Base-by-base conservation (phyloP, 495 filamentous ascomycete genomes). In the Aspergillus saccharolyticus region DNA sequence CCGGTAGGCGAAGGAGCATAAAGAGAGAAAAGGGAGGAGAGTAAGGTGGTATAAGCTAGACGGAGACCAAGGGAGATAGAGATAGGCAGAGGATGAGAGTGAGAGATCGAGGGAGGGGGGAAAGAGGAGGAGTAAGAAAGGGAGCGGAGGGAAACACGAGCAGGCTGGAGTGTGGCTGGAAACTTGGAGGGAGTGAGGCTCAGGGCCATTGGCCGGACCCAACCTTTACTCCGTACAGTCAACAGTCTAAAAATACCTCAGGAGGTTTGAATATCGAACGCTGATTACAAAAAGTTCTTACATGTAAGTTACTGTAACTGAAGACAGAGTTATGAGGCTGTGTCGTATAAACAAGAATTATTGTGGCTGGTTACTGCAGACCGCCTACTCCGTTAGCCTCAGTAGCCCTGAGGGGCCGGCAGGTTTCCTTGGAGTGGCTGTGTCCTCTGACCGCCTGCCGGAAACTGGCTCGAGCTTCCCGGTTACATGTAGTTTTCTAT, bases 351-450 rank as follows among this genome's bases (percentile, higher is more conserved):
- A 33, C 47, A 55, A 69, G 60, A 63, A 61, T 52, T 45, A 52
- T 50, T 63, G 68, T 68, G 70, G 70, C 68, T 66, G 63, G 60
- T n/a, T n/a, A n/a, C n/a, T n/a, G n/a, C n/a, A n/a, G n/a, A n/a
- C n/a, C n/a, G n/a, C n/a, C n/a, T n/a, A n/a, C n/a, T n/a, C n/a
- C n/a, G n/a, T n/a, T n/a, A n/a, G n/a, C n/a, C n/a, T n/a, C n/a
- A n/a, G n/a, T n/a, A n/a, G n/a, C n/a, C n/a, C n/a, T n/a, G n/a
- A n/a, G n/a, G n/a, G n/a, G n/a, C n/a, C n/a, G n/a, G n/a, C n/a
- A n/a, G n/a, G n/a, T n/a, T n/a, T 22, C n/a, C 8, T 3, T 18
- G 45, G 52, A 42, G 59, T 61, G 59, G 59, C 59, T 61, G 59
- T 56, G 47, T 52, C 33, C 21, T 43, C 55, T 43, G 39, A 58